Percentiles rank a stretch among this genome's conserved stretches.
phyloP scores from a whole-genome alignment of 371 early-diverging fungal species.

The Quaeritorhiza haematococci region DNA sequence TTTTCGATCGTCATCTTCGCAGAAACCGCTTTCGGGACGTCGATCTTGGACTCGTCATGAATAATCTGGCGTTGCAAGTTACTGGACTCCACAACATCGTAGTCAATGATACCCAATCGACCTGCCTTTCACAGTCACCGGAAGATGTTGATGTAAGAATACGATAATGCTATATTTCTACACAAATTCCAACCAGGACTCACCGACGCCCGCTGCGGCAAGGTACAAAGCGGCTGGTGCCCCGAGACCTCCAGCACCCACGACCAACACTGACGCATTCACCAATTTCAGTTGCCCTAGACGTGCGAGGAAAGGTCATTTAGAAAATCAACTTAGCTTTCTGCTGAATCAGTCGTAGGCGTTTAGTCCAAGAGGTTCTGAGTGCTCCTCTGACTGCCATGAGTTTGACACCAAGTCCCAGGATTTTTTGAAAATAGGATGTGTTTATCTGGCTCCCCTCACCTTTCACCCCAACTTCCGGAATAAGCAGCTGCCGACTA shows the following conservation, averaged over 20 bases:
- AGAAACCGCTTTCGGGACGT: constrained; percentile 74
- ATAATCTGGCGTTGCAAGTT: constrained; percentile 97
- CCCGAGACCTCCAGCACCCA: constrained; percentile 98
- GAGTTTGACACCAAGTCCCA: no score
- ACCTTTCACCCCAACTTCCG: constrained; percentile 77
- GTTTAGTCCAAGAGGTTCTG: no score
- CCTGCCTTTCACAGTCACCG: constrained; percentile 27
- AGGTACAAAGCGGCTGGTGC: constrained; percentile 88
- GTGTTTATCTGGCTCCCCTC: no score
- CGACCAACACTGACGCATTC: constrained; percentile 76
- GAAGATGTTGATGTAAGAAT: background rate
- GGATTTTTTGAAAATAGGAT: background rate
- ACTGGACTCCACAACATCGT: constrained; percentile 88
- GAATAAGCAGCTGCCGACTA: constrained; percentile 90
- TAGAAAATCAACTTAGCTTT: no score
- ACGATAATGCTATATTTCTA: no score
- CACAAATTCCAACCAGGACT: background rate
- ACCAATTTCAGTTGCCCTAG: constrained; percentile 79
- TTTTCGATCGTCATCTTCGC: constrained; percentile 60
- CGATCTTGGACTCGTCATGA: constrained; percentile 73
- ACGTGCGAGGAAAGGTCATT: background rate
- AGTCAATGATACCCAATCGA: constrained; percentile 90
- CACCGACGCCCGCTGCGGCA: constrained; percentile 86
- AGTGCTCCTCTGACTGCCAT: no score
- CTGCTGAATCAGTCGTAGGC: no score